Evolutionary conservation across 345 rosid species (phyloP).

Genomic region (Brassica nigra): DNA sequence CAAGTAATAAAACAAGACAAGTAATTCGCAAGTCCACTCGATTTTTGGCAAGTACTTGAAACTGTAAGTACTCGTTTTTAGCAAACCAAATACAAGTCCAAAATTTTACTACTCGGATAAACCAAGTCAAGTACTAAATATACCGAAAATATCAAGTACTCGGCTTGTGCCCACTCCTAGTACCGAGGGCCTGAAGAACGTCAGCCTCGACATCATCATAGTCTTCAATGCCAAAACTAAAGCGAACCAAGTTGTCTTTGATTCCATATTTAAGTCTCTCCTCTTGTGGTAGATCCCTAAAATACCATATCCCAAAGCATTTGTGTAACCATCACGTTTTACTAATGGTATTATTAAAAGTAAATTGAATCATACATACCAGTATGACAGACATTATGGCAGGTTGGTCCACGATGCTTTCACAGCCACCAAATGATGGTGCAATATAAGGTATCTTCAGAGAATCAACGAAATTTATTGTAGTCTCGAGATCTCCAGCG

Average conservation of each 20-base stretch:
- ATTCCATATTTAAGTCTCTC: constrained; percentile 47
- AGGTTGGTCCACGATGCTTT: constrained; percentile 88
- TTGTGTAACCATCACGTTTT: neutral
- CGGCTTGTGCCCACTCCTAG: too few species aligned
- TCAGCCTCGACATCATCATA: constrained; percentile 84
- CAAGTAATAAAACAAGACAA: too few species aligned
- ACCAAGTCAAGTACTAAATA: too few species aligned
- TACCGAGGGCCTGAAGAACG: constrained; percentile 62
- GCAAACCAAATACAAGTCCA: too few species aligned
- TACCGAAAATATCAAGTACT: too few species aligned
- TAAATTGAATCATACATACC: neutral
- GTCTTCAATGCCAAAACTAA: constrained; percentile 92
- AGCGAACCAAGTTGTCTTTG: constrained; percentile 83
- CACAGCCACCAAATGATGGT: constrained; percentile 89
- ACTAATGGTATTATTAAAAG: neutral
- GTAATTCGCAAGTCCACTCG: too few species aligned
- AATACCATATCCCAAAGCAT: neutral
- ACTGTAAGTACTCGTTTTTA: too few species aligned
- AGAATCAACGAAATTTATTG: constrained; percentile 71
- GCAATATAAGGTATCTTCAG: constrained; percentile 90
- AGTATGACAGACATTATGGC: neutral
- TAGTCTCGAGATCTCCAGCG: constrained; percentile 62
- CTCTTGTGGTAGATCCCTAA: constrained; percentile 2
- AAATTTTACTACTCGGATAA: too few species aligned
- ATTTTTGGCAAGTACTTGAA: too few species aligned